Base-by-base conservation (phyloP, 2,329 filamentous ascomycete species). In the Monosporascus sp. region DNA sequence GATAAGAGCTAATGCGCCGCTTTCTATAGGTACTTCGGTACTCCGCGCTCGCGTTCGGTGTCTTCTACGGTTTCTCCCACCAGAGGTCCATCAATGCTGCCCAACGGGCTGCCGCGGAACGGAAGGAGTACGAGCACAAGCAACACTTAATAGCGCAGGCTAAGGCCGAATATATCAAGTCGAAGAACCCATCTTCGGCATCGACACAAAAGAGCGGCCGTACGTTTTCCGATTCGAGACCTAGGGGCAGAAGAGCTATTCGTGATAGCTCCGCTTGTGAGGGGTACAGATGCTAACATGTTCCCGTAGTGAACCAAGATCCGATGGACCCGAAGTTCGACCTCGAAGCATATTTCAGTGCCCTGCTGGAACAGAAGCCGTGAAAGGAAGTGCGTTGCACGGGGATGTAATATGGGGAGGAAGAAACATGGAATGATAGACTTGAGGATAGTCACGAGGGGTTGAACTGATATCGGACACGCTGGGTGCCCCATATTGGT, bases 11-110 rank as follows among this genome's bases (percentile, higher is more conserved):
- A 46, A 59, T 55, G 37, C 37, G 22, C 20, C 27, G 25, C 58
- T 54, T 44, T 51, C 14, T 65, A 50, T 74, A 99, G 94, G 93
- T 99, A 74, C 84, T 97, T 74, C 92, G 94, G 77, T 99, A 93
- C 83, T 93, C 91, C 70, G 92, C 92, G 71, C 89, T 99, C 63
- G 89, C 86, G 69, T 80, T 90, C 68, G 94, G 94, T 72, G 78
- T 97, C 71, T 86, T 96, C 77, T 99, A 99, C 80, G 94, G 94
- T 73, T 85, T 96, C 79, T 89, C 86, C 75, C 93, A 96, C 80
- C 94, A 99, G 79, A 81, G 87, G 69, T 82, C 84, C 58, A 87
- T 99, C 73, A 86, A 77, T 63, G 74, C 88, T 53, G 74, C 82
- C 66, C 84, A 91, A 68, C 88, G 85, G 75, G 75, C 81, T 57